These are phyloP conservation scores for Suillus sp. DNA, from an alignment of 768 basidiomycete genomes.

Conservation along the genomic window DNA sequence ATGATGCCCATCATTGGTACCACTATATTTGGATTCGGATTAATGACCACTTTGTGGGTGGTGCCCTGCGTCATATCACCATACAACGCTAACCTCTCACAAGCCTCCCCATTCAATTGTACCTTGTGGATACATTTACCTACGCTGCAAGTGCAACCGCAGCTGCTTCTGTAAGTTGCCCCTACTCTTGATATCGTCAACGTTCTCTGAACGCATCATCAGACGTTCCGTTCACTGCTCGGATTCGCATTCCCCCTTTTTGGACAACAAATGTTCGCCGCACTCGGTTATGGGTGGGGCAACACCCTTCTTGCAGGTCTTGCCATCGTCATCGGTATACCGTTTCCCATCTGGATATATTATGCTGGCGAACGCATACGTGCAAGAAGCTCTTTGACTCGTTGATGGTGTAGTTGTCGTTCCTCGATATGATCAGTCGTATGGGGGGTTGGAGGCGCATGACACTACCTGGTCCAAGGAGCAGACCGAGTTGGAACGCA, in stretches of 20 bases:
- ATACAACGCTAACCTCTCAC: slow-evolving; percentile 5
- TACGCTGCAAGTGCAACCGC: slow-evolving; percentile 68
- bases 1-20: slow-evolving; percentile 74
- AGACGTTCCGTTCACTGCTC: slow-evolving; percentile 63
- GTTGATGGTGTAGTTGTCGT: not conserved
- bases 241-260: slow-evolving; percentile 71
- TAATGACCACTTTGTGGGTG: slow-evolving; percentile 63
- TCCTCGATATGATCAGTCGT: not conserved
- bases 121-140: slow-evolving; percentile 70
- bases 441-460: not conserved
- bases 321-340: not conserved
- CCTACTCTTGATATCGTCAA: not conserved
- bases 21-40: slow-evolving; percentile 58
- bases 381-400: not conserved
- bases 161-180: slow-evolving; percentile 53
- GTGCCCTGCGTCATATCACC: slow-evolving; percentile 23
- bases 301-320: not conserved
- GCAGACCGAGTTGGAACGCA: not conserved
- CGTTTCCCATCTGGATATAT: not conserved
- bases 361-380: slow-evolving; percentile 25
- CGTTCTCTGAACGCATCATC: slow-evolving; percentile 3
- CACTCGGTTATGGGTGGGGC: slow-evolving; percentile 64
- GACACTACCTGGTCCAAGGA: not conserved
- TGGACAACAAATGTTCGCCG: slow-evolving; percentile 62
- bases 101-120: slow-evolving; percentile 65